Evolutionary conservation across 192 early-diverging fungal species (phyloP).

Genomic region (Umbelopsis isabellina): DNA sequence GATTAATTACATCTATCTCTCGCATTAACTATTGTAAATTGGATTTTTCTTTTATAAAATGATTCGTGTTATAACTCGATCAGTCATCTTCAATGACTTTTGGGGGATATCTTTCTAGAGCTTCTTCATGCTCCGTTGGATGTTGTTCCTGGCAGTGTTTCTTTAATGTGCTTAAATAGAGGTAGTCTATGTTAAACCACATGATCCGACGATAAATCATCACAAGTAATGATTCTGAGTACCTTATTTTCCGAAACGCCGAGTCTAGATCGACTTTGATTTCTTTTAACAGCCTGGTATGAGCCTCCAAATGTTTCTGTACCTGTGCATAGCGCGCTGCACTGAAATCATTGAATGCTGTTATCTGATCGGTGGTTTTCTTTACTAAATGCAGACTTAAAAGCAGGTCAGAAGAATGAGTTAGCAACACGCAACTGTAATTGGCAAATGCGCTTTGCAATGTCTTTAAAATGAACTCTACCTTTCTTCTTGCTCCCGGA

Average conservation of each 20-base stretch:
- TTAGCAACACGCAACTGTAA: neutral
- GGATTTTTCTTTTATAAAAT: neutral
- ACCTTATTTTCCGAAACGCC: conserved; percentile 61
- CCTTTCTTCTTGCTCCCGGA: conserved; percentile 10
- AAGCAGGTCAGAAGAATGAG: neutral
- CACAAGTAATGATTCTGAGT: neutral
- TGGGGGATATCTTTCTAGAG: conserved; percentile 33
- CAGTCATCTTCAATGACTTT: conserved; percentile 30
- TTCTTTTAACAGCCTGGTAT: conserved; percentile 57
- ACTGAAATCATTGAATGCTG: conserved; percentile 61
- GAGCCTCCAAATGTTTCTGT: conserved; percentile 53
- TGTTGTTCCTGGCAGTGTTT: conserved; percentile 24
- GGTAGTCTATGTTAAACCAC: neutral
- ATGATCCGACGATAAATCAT: neutral
- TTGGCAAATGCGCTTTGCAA: neutral
- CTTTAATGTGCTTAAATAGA: conserved; percentile 28
- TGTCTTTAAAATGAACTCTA: neutral
- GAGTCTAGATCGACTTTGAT: conserved; percentile 59
- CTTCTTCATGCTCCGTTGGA: conserved; percentile 27
- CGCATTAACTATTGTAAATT: conserved; percentile 17
- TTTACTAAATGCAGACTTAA: conserved; percentile 26
- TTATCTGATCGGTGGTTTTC: conserved; percentile 31
- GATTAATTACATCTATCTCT: neutral
- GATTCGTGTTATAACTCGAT: neutral
- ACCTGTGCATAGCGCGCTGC: conserved; percentile 54